Conservation (phyloP, 2,329 filamentous ascomycete species). For the Alternaria metachromatica region DNA sequence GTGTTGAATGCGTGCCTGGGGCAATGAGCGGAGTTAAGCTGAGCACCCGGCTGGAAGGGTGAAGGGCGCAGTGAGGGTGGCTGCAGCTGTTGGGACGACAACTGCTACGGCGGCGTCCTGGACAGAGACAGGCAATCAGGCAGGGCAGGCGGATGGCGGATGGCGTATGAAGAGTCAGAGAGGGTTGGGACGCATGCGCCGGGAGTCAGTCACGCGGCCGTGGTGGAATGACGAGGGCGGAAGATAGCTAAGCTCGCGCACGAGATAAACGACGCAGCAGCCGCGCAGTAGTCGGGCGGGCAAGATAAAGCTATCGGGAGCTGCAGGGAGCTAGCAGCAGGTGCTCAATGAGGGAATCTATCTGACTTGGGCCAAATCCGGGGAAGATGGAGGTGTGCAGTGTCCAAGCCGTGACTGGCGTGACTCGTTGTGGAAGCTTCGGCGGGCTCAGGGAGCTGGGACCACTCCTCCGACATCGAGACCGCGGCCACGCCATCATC, state of each 20-base stretch:
- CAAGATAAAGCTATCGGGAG: conserved; percentile 18
- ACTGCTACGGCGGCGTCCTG: background rate
- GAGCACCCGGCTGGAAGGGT: conserved; percentile 32
- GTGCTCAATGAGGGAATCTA: conserved; percentile 20
- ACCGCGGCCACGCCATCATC: background rate
- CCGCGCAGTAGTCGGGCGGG: conserved; percentile 5
- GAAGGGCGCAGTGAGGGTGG: background rate
- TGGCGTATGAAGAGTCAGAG: conserved; percentile 28
- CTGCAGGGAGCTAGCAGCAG: conserved; percentile 17
- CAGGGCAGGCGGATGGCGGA: conserved; percentile 9
- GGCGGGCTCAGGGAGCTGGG: background rate
- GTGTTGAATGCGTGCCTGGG: conserved; percentile 20
- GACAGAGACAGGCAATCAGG: background rate
- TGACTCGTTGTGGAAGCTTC: conserved; percentile 1
- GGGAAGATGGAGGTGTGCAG: conserved; percentile 25
- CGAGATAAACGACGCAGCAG: conserved; percentile 17
- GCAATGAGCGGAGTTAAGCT: conserved; percentile 37
- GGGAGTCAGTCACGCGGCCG: conserved; percentile 42
- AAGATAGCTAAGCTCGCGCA: conserved; percentile 24
- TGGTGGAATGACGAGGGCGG: conserved; percentile 39
- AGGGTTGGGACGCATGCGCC: conserved; percentile 30
- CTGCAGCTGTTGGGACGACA: conserved; percentile 7
- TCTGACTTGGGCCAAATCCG: conserved; percentile 25
- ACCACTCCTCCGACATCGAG: background rate
- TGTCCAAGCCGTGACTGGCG: background rate